These are phyloP conservation scores for Teratosphaeria epicoccoides DNA, from an alignment of 2,329 filamentous ascomycete genomes.

Conservation along the genomic window DNA sequence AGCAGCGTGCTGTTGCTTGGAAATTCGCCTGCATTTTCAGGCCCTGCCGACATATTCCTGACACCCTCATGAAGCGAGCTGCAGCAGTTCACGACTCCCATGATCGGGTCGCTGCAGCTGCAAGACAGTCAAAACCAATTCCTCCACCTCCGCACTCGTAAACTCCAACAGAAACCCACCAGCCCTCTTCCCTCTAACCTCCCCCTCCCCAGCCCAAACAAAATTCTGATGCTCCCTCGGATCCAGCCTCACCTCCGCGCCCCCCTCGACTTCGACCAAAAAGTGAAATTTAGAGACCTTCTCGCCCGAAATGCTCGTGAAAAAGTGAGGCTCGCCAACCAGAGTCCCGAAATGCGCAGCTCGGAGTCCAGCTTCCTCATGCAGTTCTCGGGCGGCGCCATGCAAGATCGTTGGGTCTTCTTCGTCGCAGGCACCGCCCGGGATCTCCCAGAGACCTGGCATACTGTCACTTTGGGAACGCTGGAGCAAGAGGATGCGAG, in stretches of 20 bases:
- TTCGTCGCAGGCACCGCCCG: slow-evolving; percentile 39
- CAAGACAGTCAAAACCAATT: neutral
- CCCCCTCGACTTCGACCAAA: neutral
- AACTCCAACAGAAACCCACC: neutral
- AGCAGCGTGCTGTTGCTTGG: no score
- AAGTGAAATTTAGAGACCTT: slow-evolving; percentile 7
- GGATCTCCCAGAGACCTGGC: slow-evolving; percentile 40
- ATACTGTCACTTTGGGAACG: slow-evolving; percentile 28
- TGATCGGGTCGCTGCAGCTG: no score
- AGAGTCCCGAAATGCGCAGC: slow-evolving; percentile 18
- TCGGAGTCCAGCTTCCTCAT: slow-evolving; percentile 38
- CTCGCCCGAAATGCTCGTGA: neutral
- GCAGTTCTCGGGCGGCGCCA: slow-evolving; percentile 39
- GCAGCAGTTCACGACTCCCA: neutral
- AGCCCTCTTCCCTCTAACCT: slow-evolving; percentile 20
- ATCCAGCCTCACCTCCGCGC: slow-evolving; percentile 22
- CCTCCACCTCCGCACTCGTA: neutral
- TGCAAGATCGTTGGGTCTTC: slow-evolving; percentile 34
- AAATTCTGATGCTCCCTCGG: slow-evolving; percentile 33
- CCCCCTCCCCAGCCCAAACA: slow-evolving; percentile 31
- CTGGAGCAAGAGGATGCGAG: slow-evolving; percentile 35
- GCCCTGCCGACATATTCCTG: no score
- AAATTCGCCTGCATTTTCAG: no score
- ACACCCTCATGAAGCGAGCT: neutral
- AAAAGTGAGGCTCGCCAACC: slow-evolving; percentile 4